phyloP scores from a whole-genome alignment of 129 eudicot genomes.

The Flaveria ramosissima region DNA sequence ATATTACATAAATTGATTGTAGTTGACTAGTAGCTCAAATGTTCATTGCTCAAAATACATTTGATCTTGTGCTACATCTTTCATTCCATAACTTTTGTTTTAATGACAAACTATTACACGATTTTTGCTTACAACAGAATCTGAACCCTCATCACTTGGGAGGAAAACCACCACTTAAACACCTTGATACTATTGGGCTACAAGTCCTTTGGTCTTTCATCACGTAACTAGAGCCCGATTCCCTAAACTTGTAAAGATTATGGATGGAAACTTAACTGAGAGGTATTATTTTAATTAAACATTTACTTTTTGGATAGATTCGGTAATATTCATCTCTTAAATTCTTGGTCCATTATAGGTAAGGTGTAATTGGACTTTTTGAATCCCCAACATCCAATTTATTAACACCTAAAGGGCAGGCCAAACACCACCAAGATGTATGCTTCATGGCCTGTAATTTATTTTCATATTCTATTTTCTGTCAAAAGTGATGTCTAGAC shows the following conservation, averaged over 20 bases:
- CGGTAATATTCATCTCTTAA: not conserved
- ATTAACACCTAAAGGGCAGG: not conserved
- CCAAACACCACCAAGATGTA: not conserved
- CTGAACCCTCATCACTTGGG: too few species aligned
- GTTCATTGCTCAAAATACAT: not conserved
- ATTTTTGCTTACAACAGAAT: too few species aligned
- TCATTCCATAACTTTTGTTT: not conserved
- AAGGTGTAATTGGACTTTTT: not conserved
- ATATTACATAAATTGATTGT: not conserved
- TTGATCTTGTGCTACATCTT: not conserved
- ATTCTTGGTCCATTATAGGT: not conserved
- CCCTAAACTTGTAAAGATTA: not conserved
- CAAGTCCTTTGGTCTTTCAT: too few species aligned
- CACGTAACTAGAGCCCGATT: not conserved
- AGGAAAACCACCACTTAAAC: too few species aligned
- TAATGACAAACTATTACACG: too few species aligned
- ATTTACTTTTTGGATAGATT: not conserved
- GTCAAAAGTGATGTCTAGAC: not conserved
- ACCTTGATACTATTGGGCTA: too few species aligned
- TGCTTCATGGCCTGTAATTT: not conserved
- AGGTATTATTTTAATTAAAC: not conserved
- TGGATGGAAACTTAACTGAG: not conserved
- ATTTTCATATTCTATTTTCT: not conserved
- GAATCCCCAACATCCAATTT: not conserved
- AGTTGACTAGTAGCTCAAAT: slow-evolving; percentile 6